phyloP scores from a whole-genome alignment of 2,329 filamentous ascomycete genomes.

The Trichophyton rubrum region DNA sequence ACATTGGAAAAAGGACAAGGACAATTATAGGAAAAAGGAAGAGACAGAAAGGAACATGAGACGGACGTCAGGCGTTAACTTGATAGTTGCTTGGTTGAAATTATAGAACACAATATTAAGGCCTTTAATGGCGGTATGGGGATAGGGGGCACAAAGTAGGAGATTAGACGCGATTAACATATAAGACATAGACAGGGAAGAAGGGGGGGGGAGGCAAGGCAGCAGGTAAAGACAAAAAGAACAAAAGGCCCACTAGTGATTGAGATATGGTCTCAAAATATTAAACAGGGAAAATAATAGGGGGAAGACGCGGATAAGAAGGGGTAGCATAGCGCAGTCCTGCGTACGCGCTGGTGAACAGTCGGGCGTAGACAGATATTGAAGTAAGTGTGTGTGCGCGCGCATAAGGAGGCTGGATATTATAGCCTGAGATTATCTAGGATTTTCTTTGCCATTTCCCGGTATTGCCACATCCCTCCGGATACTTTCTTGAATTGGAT shows the following conservation, averaged over 20 bases:
- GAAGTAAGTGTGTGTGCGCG: not conserved
- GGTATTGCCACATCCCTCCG: conserved; percentile 96
- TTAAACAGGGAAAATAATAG: not conserved
- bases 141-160: not conserved
- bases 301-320: not conserved
- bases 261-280: not conserved
- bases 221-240: not conserved
- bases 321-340: not conserved
- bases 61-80: not conserved
- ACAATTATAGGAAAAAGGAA: not conserved
- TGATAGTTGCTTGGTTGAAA: not conserved
- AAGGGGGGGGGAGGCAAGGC: not conserved
- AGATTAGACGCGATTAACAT: not conserved
- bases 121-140: not conserved
- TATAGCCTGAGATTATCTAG: conserved; percentile 72
- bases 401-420: not conserved
- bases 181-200: not conserved
- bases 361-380: not conserved
- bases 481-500: conserved; percentile 97
- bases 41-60: not conserved
- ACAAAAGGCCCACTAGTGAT: not conserved
- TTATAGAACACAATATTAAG: not conserved
- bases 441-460: conserved; percentile 95
- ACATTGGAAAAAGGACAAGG: not conserved
- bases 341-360: too few species aligned